Evolutionary conservation across 345 rosid genomes (phyloP), one percentile per base, ranked within the genome.

Genomic region (Boechera retrofracta): DNA sequence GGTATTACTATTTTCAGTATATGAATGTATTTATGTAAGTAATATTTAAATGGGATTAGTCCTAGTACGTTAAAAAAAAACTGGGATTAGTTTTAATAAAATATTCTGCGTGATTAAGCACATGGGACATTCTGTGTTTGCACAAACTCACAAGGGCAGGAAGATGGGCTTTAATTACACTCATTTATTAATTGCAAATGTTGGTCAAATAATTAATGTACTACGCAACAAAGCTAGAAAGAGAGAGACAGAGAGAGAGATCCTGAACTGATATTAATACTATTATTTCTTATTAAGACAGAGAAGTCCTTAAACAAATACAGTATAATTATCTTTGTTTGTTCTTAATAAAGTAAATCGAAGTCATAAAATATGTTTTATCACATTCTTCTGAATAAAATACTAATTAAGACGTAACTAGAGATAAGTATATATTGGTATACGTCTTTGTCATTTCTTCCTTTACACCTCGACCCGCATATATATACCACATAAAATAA

Each of bases 381-480:
- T 61, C 5, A 39, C 57, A 68, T 68, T 76, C 75, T 76, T 61
- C 31, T n/a, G 42, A 61, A 39, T 39, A 47, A 51, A 39, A 31
- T 28, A 28, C 29, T 28, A 21, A 21, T 21, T 31, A 51, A 11
- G 58, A 57, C 52, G 21, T 47, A 71, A 13, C 6, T 54, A 47
- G 45, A 49, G 35, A 56, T 60, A 48, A 54, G 45, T 52, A 45
- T 45, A 33, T 76, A 62, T 69, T 72, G 87, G 85, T 81, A 77
- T 77, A 77, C 38, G 87, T 86, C 84, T 39, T 78, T 78, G 71
- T 86, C 83, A 75, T 67, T 51, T 77, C 47, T 57, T 65, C 61
- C 77, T 71, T 77, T 77, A 71, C 81, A 71, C 77, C 54, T 64
- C 77, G 48, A 56, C 18, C 53, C 47, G 44, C 81, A 77, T 33